Percentiles rank a stretch among this genome's conserved stretches.
Evolutionary conservation across 768 basidiomycete species (phyloP).

Genomic region (Cystofilobasidium ferigula): DNA sequence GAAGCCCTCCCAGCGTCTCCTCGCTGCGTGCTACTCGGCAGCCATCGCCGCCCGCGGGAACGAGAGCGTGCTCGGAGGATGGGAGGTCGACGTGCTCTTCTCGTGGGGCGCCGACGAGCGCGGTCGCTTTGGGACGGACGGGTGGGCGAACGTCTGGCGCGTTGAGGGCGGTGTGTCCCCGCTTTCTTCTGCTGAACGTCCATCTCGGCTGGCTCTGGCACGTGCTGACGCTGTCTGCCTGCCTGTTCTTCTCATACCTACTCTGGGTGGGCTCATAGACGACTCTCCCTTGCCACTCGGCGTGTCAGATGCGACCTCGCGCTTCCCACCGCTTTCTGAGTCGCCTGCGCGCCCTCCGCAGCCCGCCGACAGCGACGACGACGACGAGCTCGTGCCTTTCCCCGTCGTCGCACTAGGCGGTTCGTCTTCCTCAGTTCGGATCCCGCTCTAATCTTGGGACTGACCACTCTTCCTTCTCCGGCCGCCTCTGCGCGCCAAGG

Average conservation of each 20-base stretch:
- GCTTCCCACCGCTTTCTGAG: background rate
- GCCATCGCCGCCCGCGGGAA: conserved; percentile 57
- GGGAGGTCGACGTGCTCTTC: conserved; percentile 57
- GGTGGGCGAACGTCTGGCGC: conserved; percentile 30
- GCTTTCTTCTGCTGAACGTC: background rate
- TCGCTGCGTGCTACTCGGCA: conserved; percentile 75
- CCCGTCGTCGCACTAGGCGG: conserved; percentile 76
- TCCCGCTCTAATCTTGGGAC: too few relatives aligned
- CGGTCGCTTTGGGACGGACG: conserved; percentile 38
- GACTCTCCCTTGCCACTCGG: background rate
- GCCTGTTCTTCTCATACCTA: too few relatives aligned
- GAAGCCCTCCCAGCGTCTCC: conserved; percentile 59
- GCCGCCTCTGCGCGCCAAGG: conserved; percentile 35
- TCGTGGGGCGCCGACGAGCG: conserved; percentile 34
- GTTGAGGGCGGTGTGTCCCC: conserved; percentile 36
- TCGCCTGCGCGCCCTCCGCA: too few relatives aligned
- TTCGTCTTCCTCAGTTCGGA: too few relatives aligned
- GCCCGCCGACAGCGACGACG: background rate
- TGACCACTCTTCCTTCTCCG: background rate
- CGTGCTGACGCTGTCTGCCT: background rate
- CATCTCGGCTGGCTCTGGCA: background rate
- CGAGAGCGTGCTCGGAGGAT: conserved; percentile 52
- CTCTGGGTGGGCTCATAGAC: background rate
- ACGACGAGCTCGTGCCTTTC: conserved; percentile 29
- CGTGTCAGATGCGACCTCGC: background rate